phyloP scores from a whole-genome alignment of 306 rosid species.

The Malus fusca region DNA sequence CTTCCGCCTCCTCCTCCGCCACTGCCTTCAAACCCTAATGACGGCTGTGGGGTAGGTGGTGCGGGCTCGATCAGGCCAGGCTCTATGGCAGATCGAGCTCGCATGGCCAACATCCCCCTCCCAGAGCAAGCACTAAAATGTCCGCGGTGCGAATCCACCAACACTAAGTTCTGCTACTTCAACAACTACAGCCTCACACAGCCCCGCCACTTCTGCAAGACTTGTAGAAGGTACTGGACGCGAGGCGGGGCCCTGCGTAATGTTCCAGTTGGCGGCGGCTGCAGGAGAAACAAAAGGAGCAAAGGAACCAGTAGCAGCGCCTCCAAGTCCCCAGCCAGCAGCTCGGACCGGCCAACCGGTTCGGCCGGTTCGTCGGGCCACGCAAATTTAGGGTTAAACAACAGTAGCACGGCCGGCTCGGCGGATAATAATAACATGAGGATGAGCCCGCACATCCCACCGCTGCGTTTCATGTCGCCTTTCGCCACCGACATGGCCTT shows the following conservation, averaged over 20 bases:
- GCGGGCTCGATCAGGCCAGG: conserved; percentile 56
- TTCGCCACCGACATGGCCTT: conserved; percentile 38
- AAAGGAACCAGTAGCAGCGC: conserved; percentile 36
- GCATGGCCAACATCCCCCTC: conserved; percentile 75
- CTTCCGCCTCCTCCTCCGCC: conserved; percentile 30
- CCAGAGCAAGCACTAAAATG: conserved; percentile 64
- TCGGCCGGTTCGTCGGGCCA: conserved; percentile 33
- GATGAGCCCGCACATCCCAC: conserved; percentile 20
- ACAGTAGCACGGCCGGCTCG: background rate
- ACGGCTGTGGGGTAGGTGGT: conserved; percentile 28
- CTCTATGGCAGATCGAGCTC: conserved; percentile 77
- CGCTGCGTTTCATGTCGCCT: conserved; percentile 51
- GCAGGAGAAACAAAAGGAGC: conserved; percentile 71
- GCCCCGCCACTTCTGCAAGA: conserved; percentile 95
- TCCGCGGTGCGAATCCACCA: conserved; percentile 83
- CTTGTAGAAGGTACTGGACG: conserved; percentile 90
- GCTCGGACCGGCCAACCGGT: conserved; percentile 49
- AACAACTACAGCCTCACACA: conserved; percentile 92
- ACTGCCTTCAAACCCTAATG: conserved; percentile 33
- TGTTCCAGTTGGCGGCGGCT: conserved; percentile 90
- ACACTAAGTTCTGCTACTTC: conserved; percentile 90
- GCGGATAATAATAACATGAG: background rate
- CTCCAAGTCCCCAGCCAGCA: conserved; percentile 60
- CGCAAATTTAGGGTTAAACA: conserved; percentile 22
- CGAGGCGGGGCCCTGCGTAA: conserved; percentile 67